Evolutionary conservation across 352 stramenopile genomes (phyloP), one percentile per base, ranked within the genome.

Genomic region (Phytopythium vexans): DNA sequence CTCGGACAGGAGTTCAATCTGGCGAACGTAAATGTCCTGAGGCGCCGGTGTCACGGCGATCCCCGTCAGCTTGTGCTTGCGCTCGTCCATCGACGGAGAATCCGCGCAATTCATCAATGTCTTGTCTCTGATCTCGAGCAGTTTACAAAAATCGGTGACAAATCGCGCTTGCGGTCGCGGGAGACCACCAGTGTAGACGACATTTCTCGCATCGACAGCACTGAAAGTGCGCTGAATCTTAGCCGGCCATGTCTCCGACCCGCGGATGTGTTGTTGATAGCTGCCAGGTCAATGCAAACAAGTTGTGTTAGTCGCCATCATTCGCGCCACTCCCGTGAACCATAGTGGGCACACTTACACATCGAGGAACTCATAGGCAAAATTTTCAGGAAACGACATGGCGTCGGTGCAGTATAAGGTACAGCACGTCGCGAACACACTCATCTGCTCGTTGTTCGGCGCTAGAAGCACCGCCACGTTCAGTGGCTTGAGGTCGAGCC

Each of bases 371-470:
- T 93, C 81, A 15, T 78, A 76, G 12, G 68, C 70, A 62, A 91
- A 88, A 42, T 78, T 88, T 44, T 82, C 71, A 11, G 83, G 83
- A 35, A 88, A 89, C 1, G 68, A 77, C 6, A 56, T 72, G 10
- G 73, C 76, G 32, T 89, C 75, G 0, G 79, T 90, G 45, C 78
- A 81, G 46, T 95, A 95, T 0, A 95, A 58, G 36, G 86, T 83
- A 43, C 81, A 92, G 54, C 86, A 95, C 1, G 86, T 92, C n/a
- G 83, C 75, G 67, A 92, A 95, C 4, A 95, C 77, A 52, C 81
- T 92, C 72, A 92, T 89, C 54, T 95, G 86, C 37, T 95, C 82
- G 40, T 93, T 91, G 58, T 89, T 93, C 0, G 86, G 86, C 0
- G 86, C 82, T 8, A 95, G 57, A 33, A 95, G 64, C 42, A 95